These are phyloP conservation scores for Hemileccinum rubropunctum DNA, from an alignment of 768 basidiomycete genomes.

Conservation along the genomic window DNA sequence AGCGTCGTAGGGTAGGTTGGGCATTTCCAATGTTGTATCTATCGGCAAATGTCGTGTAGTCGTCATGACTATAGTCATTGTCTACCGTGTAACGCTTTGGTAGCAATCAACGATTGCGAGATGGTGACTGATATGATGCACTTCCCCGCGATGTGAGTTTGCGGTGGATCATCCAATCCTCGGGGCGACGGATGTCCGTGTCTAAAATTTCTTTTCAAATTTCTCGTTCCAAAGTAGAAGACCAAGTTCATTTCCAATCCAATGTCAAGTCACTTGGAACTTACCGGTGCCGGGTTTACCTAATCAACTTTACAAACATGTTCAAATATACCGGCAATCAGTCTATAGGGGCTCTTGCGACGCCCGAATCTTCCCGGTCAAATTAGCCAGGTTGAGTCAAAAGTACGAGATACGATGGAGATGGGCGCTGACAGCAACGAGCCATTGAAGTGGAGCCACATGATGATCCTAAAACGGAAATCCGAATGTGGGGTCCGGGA, in stretches of 20 bases:
- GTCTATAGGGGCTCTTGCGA: neutral
- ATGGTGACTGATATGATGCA: neutral
- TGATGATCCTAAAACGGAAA: slow-evolving; percentile 21
- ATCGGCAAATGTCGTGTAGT: slow-evolving; percentile 6
- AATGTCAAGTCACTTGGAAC: slow-evolving; percentile 8
- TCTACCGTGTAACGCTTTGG: neutral
- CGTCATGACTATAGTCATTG: slow-evolving; percentile 3
- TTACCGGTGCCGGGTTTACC: too few relatives aligned
- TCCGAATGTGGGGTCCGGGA: slow-evolving; percentile 11
- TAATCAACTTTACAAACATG: neutral
- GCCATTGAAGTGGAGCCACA: slow-evolving; percentile 11
- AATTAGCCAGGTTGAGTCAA: too few relatives aligned
- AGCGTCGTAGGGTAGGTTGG: neutral
- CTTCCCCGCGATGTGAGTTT: too few relatives aligned
- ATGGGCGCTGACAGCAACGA: neutral
- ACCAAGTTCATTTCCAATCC: neutral
- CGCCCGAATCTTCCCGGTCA: neutral
- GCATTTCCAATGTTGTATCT: neutral
- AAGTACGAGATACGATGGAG: neutral
- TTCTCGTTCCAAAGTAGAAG: too few relatives aligned
- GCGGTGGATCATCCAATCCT: too few relatives aligned
- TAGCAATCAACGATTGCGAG: neutral
- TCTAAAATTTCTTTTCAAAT: too few relatives aligned
- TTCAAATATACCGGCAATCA: neutral
- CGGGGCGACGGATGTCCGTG: too few relatives aligned